These are phyloP conservation scores for Termitomyces eurrhizus DNA, from an alignment of 768 basidiomycete genomes.

Conservation along the genomic window DNA sequence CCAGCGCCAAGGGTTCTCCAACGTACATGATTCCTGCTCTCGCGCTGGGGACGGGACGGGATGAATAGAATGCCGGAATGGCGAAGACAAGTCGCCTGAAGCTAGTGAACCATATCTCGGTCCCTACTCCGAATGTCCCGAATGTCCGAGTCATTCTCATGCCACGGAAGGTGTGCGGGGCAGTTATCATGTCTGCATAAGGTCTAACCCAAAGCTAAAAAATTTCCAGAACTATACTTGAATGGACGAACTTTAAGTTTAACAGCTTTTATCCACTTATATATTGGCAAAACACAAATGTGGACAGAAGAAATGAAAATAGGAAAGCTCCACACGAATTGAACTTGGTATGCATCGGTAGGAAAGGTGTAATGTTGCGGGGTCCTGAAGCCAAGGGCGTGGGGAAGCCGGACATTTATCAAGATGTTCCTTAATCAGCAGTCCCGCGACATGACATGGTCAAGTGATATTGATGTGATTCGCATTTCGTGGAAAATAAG, in stretches of 20 bases:
- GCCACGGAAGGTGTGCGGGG: neutral
- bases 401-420: neutral
- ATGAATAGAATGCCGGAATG: neutral
- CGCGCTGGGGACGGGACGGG: slow-evolving; percentile 3
- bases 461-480: neutral
- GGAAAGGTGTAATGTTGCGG: neutral
- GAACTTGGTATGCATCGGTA: neutral
- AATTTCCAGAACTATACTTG: neutral
- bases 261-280: neutral
- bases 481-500: neutral
- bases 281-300: neutral
- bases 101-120: neutral
- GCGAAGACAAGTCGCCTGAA: neutral
- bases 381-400: neutral
- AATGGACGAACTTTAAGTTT: neutral
- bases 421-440: neutral
- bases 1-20: neutral
- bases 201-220: neutral
- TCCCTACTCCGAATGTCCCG: neutral
- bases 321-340: neutral
- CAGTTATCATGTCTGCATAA: neutral
- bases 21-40: neutral
- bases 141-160: slow-evolving; percentile 2
- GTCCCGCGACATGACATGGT: neutral
- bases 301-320: neutral